Percentiles rank a stretch among this genome's conserved stretches.
Evolutionary conservation across 2,329 filamentous ascomycete species (phyloP).

Genomic region (Aspergillus niger): DNA sequence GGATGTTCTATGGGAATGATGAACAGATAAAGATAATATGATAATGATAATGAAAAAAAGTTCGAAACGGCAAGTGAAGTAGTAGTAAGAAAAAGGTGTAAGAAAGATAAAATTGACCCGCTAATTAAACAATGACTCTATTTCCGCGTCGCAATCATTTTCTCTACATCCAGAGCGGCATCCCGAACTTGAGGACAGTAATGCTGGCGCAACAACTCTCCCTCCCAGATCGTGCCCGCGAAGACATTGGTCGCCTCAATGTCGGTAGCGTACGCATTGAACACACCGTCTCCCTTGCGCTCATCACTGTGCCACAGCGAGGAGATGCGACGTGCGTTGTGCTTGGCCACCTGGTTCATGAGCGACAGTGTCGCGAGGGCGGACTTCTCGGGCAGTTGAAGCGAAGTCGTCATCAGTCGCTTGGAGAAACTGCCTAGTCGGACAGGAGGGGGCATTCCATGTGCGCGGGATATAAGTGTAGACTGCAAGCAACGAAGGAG

Average conservation of each 20-base stretch:
- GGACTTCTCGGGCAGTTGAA: slow-evolving; percentile 91
- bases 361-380: slow-evolving; percentile 77
- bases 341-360: slow-evolving; percentile 74
- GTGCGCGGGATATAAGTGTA: slow-evolving; percentile 76
- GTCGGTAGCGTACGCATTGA: slow-evolving; percentile 70
- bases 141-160: slow-evolving; percentile 53
- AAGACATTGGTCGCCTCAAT: slow-evolving; percentile 90
- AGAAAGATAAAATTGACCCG: slow-evolving; percentile 4
- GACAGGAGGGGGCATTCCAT: slow-evolving; percentile 73
- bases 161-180: slow-evolving; percentile 69
- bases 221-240: slow-evolving; percentile 89
- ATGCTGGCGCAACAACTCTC: slow-evolving; percentile 80
- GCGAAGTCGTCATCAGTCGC: slow-evolving; percentile 76
- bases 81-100: slow-evolving; percentile 1
- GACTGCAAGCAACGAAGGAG: slow-evolving; percentile 83
- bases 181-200: slow-evolving; percentile 86
- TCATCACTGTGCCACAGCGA: slow-evolving; percentile 96
- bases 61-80: neutral
- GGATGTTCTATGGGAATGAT: neutral
- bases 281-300: slow-evolving; percentile 84
- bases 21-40: neutral
- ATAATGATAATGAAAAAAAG: neutral
- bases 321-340: slow-evolving; percentile 77
- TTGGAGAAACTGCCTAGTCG: slow-evolving; percentile 92
- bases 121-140: slow-evolving; percentile 15